Conservation (phyloP, 108 stramenopile genomes). For the Conticribra guillardii region DNA sequence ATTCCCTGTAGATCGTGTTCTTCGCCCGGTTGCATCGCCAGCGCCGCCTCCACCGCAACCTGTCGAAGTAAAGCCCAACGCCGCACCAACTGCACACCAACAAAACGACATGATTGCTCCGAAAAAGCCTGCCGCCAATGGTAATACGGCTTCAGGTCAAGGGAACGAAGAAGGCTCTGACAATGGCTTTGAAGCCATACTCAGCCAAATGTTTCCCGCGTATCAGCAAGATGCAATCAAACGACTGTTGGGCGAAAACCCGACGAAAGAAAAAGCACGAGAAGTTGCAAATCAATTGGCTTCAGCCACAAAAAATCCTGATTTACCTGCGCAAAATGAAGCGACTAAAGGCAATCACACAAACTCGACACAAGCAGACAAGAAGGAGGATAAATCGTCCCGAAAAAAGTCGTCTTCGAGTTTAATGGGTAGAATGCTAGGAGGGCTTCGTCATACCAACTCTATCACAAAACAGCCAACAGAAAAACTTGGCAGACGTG, state of each 20-base stretch:
- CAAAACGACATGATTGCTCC: too few species aligned
- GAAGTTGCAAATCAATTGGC: constrained; percentile 66
- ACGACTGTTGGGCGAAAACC: constrained; percentile 59
- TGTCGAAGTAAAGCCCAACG: constrained; percentile 5
- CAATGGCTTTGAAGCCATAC: constrained; percentile 50
- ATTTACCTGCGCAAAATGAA: too few species aligned
- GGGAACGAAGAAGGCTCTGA: constrained; percentile 12
- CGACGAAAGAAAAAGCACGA: constrained; percentile 60
- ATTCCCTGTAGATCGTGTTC: constrained; percentile 77
- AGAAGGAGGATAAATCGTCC: constrained; percentile 1
- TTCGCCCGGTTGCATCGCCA: constrained; percentile 50
- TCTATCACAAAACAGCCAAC: constrained; percentile 8
- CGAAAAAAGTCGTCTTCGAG: constrained; percentile 26
- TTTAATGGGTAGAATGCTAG: constrained; percentile 32
- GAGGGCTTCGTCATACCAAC: constrained; percentile 17
- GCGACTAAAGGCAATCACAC: constrained; percentile 4
- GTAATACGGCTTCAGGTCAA: constrained; percentile 10
- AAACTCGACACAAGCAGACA: neutral
- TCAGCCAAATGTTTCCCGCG: constrained; percentile 75
- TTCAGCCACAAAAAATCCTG: too few species aligned
- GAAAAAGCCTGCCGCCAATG: neutral
- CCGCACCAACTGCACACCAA: too few species aligned
- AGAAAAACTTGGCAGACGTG: constrained; percentile 4
- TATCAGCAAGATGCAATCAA: constrained; percentile 51
- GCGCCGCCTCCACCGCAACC: constrained; percentile 8